These are phyloP conservation scores for Macadamia tetraphylla DNA, from an alignment of 164 flowering plant genomes.

Conservation along the genomic window DNA sequence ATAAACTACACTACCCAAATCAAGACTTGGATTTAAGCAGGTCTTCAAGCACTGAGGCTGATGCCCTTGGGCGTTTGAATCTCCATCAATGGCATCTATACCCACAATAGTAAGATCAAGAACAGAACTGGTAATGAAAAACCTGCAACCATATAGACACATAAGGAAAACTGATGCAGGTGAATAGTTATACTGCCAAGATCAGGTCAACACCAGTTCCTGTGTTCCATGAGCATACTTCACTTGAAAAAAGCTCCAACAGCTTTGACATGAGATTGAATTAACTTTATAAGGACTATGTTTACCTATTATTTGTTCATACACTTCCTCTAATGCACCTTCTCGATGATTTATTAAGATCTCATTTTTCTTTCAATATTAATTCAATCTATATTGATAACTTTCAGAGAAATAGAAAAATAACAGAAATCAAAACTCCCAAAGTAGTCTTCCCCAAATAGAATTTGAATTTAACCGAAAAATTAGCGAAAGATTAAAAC, in stretches of 20 bases:
- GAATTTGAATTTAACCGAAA: too few species aligned
- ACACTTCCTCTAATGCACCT: too few species aligned
- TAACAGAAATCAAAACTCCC: background rate
- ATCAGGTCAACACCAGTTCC: background rate
- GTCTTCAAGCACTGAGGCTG: slow-evolving; percentile 81
- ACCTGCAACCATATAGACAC: slow-evolving; percentile 46
- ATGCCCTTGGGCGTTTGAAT: slow-evolving; percentile 47
- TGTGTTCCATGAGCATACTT: too few species aligned
- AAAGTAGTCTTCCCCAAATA: background rate
- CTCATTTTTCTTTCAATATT: too few species aligned
- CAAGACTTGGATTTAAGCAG: slow-evolving; percentile 68
- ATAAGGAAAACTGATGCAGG: background rate
- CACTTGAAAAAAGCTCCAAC: too few species aligned
- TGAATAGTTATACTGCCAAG: background rate
- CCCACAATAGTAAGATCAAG: slow-evolving; percentile 95
- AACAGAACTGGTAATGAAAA: slow-evolving; percentile 88
- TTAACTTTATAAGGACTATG: too few species aligned
- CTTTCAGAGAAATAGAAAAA: background rate
- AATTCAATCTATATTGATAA: background rate
- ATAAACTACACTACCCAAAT: slow-evolving; percentile 74
- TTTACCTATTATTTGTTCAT: too few species aligned
- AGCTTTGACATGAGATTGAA: too few species aligned
- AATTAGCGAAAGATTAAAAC: background rate
- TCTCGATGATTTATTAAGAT: too few species aligned
- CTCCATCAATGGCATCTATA: slow-evolving; percentile 70